Evolutionary conservation across 495 filamentous ascomycete species (phyloP), one percentile per base, ranked within the genome.

Genomic region (Penicillium paxilli): DNA sequence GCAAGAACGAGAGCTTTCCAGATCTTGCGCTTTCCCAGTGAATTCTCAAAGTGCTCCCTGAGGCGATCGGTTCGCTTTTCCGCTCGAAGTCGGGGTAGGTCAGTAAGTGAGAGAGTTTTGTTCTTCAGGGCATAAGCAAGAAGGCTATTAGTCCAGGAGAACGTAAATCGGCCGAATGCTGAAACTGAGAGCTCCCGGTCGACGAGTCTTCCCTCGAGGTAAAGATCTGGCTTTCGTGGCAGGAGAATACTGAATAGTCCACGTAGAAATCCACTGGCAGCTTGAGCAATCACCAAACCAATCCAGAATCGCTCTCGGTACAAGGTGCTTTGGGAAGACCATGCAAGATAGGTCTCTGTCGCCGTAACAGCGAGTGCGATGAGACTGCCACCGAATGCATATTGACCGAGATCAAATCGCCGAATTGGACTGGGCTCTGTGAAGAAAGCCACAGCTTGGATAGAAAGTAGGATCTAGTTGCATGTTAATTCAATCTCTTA

Each of bases 171-270:
- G 37, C 70, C 77, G 38, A 85, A 68, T 0, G 83, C 78, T 4
- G 85, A 86, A 9, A 71, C 78, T 0, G 85, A 87, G 41, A 72
- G 75, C 66, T 88, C 78, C 26, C 76, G 68, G 62, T 92, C 90
- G 9, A 94, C 86, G 9, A 73, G 57, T 37, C 79, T 66, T 24
- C 81, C 87, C 26, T 77, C 59, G 19, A 78, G 59, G 46, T 74
- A 77, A 37, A 94, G 82, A 44, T 85, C 76, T 8, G 90, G 89
- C 16, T 89, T 77, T 32, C 90, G 80, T 8, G 87, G 89, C 11
- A 92, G 63, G 16, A 73, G 55, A 5, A 71, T 42, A 47, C 56
- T 73, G 41, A 59, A 58, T 1, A 73, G 5, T 21, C 60, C 72
- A 5, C 65, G 73, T 1, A 73, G 44, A 7, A 64, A 23, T 2